Base-by-base conservation (phyloP, 1,284 basidiomycete species). In the Trametes hirsuta region DNA sequence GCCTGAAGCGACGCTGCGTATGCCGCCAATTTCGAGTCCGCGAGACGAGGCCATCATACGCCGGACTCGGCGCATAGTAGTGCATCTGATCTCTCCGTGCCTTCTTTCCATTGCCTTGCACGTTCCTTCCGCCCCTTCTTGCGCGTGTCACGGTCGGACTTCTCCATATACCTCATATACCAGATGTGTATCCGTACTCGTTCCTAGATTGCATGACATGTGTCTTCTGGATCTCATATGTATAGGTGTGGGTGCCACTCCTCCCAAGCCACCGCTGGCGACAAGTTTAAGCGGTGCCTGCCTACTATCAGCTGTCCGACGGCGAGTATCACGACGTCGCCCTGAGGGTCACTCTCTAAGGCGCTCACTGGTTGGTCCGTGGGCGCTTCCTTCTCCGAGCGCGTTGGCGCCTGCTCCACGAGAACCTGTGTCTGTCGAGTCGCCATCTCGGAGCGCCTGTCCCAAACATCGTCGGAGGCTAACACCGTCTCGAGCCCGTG, bases 121-220 rank as follows among this genome's bases (percentile, higher is more conserved):
- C 36, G 25, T 52, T 39, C 22, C 35, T 12, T 45, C 21, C 30
- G 21, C 25, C 50, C 40, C 34, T 35, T 45, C 18, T 25, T 48
- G 52, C 41, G 30, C 50, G 36, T 48, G 9, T 41, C 18, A 18
- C 18, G 18, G 18, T 18, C 56, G 49, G 49, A 52, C 49, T 47
- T 58, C 45, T 52, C 45, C 49, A 49, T 48, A 22, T 14, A n/a
- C 42, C 41, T 46, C 53, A 22, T 30, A 30, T 30, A 30, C 30
- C 30, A 30, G 30, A 30, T 30, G 30, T 57, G 64, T 63, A 60
- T 58, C 61, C 30, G 35, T 50, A 40, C 45, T n/a, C 6, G 51
- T 53, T 54, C 50, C 58, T 56, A 53, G 61, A 60, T 62, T 53
- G n/a, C 12, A 30, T 10, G 44, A 49, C 30, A 30, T 48, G 49